Evolutionary conservation across 2,329 filamentous ascomycete species (phyloP).

Genomic region (Cryoendolithus antarcticus): DNA sequence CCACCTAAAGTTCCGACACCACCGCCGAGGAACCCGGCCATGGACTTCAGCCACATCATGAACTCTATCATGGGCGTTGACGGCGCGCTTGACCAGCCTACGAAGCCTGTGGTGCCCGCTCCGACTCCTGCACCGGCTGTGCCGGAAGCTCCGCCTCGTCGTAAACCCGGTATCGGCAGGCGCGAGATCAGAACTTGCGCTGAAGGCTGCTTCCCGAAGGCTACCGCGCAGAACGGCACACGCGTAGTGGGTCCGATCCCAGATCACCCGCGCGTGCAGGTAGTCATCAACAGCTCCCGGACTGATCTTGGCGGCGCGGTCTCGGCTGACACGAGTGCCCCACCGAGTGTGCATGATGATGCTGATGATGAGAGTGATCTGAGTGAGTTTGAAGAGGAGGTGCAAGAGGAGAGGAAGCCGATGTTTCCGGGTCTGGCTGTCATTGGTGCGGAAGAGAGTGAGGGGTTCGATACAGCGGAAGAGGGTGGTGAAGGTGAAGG

Average conservation of each 20-base stretch:
- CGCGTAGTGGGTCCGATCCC: slow-evolving; percentile 4
- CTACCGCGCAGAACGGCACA: slow-evolving; percentile 8
- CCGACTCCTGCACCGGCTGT: slow-evolving; percentile 7
- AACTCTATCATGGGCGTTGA: slow-evolving; percentile 24
- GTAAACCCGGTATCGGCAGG: slow-evolving; percentile 47
- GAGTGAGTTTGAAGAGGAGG: slow-evolving; percentile 33
- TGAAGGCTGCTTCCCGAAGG: slow-evolving; percentile 39
- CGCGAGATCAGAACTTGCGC: slow-evolving; percentile 47
- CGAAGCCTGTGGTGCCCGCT: slow-evolving; percentile 6
- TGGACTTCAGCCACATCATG: slow-evolving; percentile 23
- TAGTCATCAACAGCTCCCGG: slow-evolving; percentile 16
- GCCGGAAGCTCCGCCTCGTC: slow-evolving; percentile 12
- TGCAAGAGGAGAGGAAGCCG: slow-evolving; percentile 7
- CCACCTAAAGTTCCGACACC: slow-evolving; percentile 7
- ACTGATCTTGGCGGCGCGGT: slow-evolving; percentile 20
- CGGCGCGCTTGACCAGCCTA: slow-evolving; percentile 11
- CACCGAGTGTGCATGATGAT: slow-evolving; percentile 42
- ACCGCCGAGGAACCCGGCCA: slow-evolving; percentile 19
- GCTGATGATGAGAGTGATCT: slow-evolving; percentile 45
- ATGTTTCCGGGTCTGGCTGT: slow-evolving; percentile 15
- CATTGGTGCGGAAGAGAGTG: slow-evolving; percentile 7
- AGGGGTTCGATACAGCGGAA: slow-evolving; percentile 6
- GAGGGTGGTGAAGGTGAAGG: slow-evolving; percentile 5
- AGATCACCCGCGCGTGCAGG: slow-evolving; percentile 11
- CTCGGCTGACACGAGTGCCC: slow-evolving; percentile 37